These are phyloP conservation scores for Paraurostyla sp. DNA, from an alignment of 73 alveolate genomes.

Conservation along the genomic window DNA sequence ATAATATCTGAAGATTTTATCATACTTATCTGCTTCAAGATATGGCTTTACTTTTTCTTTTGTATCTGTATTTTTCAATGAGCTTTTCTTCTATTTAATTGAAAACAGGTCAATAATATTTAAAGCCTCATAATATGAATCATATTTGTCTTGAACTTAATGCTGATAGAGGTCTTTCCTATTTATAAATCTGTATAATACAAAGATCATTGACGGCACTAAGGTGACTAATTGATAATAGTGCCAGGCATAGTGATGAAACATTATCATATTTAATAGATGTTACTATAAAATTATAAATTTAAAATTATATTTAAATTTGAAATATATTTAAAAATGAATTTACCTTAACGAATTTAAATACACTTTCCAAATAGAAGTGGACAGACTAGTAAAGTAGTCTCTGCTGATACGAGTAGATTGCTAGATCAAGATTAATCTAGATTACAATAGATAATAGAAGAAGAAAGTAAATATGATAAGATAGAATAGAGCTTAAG, in stretches of 20 bases:
- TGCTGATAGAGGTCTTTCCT: not conserved
- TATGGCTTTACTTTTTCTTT: not conserved
- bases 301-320: not conserved
- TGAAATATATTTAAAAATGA: not conserved
- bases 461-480: not conserved
- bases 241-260: slow-evolving; percentile 4
- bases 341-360: not conserved
- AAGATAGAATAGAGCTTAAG: not conserved
- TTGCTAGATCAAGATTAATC: not conserved
- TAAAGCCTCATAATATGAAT: not conserved
- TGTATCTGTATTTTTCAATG: not conserved
- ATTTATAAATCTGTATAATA: not conserved
- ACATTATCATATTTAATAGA: not conserved
- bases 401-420: not conserved
- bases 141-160: slow-evolving; percentile 15
- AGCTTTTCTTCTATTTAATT: not conserved
- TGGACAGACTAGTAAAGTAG: not conserved
- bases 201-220: not conserved
- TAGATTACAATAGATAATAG: too few species aligned
- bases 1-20: not conserved
- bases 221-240: not conserved
- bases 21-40: slow-evolving; percentile 2
- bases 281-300: not conserved
- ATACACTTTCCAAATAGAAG: not conserved
- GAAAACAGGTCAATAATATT: slow-evolving; percentile 5